A percentile compares a stretch with the other conserved stretches of the same genome.
Conservation (phyloP, 768 basidiomycete species). For the Tylopilus subfusipes region DNA sequence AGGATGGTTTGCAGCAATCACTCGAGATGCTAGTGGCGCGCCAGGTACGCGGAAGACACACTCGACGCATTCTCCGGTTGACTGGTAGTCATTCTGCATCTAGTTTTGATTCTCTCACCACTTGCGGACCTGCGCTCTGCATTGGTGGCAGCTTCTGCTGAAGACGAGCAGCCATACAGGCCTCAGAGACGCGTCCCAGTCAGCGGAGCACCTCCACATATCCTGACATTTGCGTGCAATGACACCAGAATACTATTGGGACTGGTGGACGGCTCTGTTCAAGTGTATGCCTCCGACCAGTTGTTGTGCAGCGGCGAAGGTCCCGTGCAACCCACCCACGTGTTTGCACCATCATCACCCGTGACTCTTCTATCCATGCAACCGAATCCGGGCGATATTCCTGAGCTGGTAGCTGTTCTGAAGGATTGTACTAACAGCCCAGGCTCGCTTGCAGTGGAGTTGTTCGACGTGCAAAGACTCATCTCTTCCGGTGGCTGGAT, state of each 20-base stretch:
- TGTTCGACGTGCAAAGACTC: slow-evolving; percentile 57
- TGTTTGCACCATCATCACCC: slow-evolving; percentile 42
- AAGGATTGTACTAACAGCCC: slow-evolving; percentile 33
- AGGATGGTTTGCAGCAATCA: slow-evolving; percentile 71
- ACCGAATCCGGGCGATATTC: slow-evolving; percentile 60
- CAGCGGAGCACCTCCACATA: slow-evolving; percentile 44
- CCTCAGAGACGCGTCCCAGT: slow-evolving; percentile 51
- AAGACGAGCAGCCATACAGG: slow-evolving; percentile 41
- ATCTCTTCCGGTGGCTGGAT: slow-evolving; percentile 49
- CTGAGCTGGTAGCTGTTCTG: slow-evolving; percentile 59
- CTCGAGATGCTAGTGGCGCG: slow-evolving; percentile 31
- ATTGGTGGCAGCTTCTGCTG: slow-evolving; percentile 40
- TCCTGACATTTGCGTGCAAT: slow-evolving; percentile 53
- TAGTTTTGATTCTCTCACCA: slow-evolving; percentile 62
- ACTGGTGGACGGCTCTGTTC: slow-evolving; percentile 54
- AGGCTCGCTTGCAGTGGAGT: slow-evolving; percentile 47
- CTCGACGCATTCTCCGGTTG: background rate
- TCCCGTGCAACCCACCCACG: slow-evolving; percentile 45
- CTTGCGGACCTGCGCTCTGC: slow-evolving; percentile 58
- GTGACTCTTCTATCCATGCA: slow-evolving; percentile 50
- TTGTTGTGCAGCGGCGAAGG: slow-evolving; percentile 47
- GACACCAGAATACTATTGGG: slow-evolving; percentile 61
- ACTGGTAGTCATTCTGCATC: background rate
- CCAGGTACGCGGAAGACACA: slow-evolving; percentile 34
- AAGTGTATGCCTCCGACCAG: slow-evolving; percentile 54